These are phyloP conservation scores for Heterobasidion occidentale DNA, from an alignment of 1,284 basidiomycete species.

Conservation along the genomic window DNA sequence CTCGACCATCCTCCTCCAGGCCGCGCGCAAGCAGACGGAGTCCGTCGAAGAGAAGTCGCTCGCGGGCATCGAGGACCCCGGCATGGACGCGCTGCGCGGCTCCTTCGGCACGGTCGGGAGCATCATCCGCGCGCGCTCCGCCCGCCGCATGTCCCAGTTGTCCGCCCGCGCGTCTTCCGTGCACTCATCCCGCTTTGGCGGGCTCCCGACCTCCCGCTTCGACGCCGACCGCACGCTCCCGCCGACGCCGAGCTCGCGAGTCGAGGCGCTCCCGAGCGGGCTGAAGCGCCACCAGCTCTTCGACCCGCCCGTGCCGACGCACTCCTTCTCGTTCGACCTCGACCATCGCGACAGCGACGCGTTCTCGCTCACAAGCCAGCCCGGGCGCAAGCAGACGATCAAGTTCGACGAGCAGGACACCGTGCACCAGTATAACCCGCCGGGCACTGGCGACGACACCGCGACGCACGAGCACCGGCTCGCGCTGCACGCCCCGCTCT, in stretches of 20 bases:
- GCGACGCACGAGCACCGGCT: constrained; percentile 49
- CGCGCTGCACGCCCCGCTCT: constrained; percentile 14
- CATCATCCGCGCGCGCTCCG: constrained; percentile 78
- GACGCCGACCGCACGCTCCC: neutral
- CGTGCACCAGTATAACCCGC: constrained; percentile 61
- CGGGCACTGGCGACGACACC: constrained; percentile 29
- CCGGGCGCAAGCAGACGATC: constrained; percentile 52
- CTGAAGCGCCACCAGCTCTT: constrained; percentile 74
- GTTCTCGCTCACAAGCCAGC: constrained; percentile 20
- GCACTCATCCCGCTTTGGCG: constrained; percentile 13
- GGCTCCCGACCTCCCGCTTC: constrained; percentile 5
- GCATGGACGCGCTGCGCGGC: constrained; percentile 85
- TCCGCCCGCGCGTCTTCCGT: constrained; percentile 24
- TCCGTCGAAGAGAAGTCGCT: constrained; percentile 51
- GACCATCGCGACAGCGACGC: constrained; percentile 18
- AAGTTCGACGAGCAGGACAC: constrained; percentile 69
- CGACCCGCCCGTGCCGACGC: constrained; percentile 55
- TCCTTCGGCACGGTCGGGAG: constrained; percentile 85
- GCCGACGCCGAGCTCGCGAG: neutral
- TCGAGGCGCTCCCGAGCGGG: constrained; percentile 25
- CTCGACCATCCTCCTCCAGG: constrained; percentile 80
- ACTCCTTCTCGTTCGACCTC: constrained; percentile 5
- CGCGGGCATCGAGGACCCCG: constrained; percentile 62
- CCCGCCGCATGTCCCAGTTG: constrained; percentile 51
- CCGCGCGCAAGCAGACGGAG: constrained; percentile 60